Evolutionary conservation across 129 eudicot species (phyloP).

Genomic region (Cynara cardunculus): DNA sequence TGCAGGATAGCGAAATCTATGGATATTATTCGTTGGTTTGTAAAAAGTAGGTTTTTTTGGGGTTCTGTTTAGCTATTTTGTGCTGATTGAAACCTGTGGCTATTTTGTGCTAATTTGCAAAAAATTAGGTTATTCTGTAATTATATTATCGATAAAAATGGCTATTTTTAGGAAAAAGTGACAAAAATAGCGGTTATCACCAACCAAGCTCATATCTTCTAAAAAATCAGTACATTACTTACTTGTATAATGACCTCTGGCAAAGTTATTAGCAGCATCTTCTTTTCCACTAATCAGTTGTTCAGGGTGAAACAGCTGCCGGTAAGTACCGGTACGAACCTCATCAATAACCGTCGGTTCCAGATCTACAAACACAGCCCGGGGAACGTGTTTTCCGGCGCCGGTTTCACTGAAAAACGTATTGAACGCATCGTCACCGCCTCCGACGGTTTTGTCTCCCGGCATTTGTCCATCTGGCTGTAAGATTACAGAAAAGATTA

Average conservation of each 20-base stretch:
- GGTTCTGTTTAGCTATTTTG: too few species aligned
- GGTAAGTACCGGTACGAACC: slow-evolving; percentile 24
- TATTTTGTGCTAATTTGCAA: too few species aligned
- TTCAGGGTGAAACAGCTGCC: slow-evolving; percentile 31
- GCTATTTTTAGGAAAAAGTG: too few species aligned
- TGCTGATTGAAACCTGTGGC: too few species aligned
- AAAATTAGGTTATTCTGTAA: too few species aligned
- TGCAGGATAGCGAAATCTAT: too few species aligned
- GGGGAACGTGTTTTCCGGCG: slow-evolving; percentile 30
- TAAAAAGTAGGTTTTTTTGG: too few species aligned
- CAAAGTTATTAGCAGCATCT: slow-evolving; percentile 34
- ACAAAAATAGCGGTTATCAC: too few species aligned
- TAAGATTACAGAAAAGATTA: background rate
- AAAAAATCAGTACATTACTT: background rate
- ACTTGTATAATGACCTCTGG: slow-evolving; percentile 37
- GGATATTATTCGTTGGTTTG: too few species aligned
- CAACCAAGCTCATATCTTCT: too few species aligned
- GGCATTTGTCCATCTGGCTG: slow-evolving; percentile 35
- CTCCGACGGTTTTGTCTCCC: slow-evolving; percentile 27
- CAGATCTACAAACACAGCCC: slow-evolving; percentile 32
- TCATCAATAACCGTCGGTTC: slow-evolving; percentile 33
- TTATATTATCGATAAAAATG: too few species aligned
- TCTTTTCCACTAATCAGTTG: slow-evolving; percentile 67
- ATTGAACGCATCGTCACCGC: slow-evolving; percentile 34
- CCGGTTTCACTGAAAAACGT: slow-evolving; percentile 32